Percentiles rank a stretch among this genome's conserved stretches.
Conservation (phyloP, 2,329 filamentous ascomycete species). For the Phoma sp. region DNA sequence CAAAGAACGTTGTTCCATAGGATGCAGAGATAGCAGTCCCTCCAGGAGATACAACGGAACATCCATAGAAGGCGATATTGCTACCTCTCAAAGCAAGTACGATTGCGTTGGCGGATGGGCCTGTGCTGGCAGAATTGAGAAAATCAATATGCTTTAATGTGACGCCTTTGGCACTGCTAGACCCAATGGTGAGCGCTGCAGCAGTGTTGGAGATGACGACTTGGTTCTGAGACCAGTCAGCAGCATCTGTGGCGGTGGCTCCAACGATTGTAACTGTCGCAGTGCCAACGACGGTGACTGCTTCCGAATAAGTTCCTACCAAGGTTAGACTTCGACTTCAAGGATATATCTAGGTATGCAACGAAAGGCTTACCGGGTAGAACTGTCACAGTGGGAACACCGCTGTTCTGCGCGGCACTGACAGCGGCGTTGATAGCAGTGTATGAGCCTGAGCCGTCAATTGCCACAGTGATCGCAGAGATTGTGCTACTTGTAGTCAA, state of each 20-base stretch:
- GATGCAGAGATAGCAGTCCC: conserved; percentile 36
- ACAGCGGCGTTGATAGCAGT: conserved; percentile 56
- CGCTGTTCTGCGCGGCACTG: conserved; percentile 52
- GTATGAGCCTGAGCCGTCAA: conserved; percentile 55
- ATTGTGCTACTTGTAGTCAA: conserved; percentile 3
- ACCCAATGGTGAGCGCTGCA: conserved; percentile 40
- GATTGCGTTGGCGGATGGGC: conserved; percentile 31
- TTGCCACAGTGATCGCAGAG: conserved; percentile 53
- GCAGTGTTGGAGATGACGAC: conserved; percentile 44
- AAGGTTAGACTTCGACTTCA: neutral
- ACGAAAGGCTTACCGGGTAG: conserved; percentile 44
- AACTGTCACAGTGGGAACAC: conserved; percentile 54
- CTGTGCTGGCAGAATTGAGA: conserved; percentile 36
- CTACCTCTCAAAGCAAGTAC: conserved; percentile 46
- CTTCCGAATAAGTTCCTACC: conserved; percentile 52
- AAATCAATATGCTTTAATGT: conserved; percentile 53
- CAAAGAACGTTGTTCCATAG: conserved; percentile 50
- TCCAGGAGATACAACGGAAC: conserved; percentile 53
- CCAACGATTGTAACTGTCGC: conserved; percentile 55
- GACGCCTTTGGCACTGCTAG: conserved; percentile 42
- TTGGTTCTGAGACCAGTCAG: conserved; percentile 48
- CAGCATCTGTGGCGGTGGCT: conserved; percentile 29
- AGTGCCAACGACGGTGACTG: conserved; percentile 51
- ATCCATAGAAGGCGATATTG: conserved; percentile 56
- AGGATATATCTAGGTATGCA: no score